Base-by-base conservation (phyloP, 164 flowering plant genomes). In the Aristolochia californica region DNA sequence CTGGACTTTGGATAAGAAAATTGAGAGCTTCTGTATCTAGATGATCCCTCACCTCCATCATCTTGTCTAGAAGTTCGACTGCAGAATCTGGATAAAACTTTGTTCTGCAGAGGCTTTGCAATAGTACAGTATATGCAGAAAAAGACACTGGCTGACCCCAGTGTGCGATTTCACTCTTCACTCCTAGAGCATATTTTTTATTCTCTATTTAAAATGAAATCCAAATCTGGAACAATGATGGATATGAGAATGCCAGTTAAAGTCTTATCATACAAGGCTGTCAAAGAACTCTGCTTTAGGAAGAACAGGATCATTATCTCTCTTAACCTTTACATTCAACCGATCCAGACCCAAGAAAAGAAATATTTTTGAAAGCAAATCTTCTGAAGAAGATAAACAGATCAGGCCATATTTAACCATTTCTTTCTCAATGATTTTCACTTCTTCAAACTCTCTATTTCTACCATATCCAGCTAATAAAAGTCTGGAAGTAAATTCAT, bases 391-490 rank as follows among this genome's bases (percentile, higher is more conserved):
- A 54, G 80, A 65, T 14, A 74, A 59, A 57, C 66, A 72, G 61
- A 84, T 57, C 43, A 76, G 62, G 47, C 78, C 77, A 58, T n/a
- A 53, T 2, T 65, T 72, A 13, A 14, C 77, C 95, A 89, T 87
- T 68, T 83, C 77, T 15, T 26, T n/a, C 22, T 85, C 63, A n/a
- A 74, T 53, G 56, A n/a, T 48, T 72, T 79, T 85, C 7, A 62
- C 93, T 61, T 83, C 83, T 40, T 78, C 82, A 66, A 89, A 87
- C 59, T 55, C 71, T 66, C 90, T 75, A 52, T 69, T 76, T 74
- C 75, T 83, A 65, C 86, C 87, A 66, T 79, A 85, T n/a, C 99
- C 97, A 5, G 99, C 96, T 69, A 93, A 65, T 53, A 87, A 77
- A 72, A 80, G 69, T 67, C 64, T 76, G 59, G 61, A 89, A 16